Percentiles rank a stretch among this genome's conserved stretches.
Conservation (phyloP, 192 early-diverging fungal genomes). For the Haplosporangium gracile region DNA sequence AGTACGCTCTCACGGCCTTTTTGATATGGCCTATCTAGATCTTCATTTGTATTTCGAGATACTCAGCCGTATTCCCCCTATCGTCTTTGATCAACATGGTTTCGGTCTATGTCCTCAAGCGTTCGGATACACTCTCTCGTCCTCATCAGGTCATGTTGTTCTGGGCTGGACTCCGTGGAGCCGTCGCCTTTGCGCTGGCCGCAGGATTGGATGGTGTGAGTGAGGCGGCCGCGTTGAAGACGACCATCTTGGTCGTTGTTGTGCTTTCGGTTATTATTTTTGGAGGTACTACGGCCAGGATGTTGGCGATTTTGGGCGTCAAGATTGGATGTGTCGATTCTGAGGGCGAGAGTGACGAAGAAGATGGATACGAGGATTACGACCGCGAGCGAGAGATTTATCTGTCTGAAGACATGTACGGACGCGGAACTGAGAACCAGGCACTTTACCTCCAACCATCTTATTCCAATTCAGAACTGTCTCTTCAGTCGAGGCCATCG, state of each 20-base stretch:
- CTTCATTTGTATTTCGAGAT: constrained; percentile 89
- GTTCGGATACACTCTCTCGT: constrained; percentile 63
- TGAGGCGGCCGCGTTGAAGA: constrained; percentile 78
- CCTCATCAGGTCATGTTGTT: constrained; percentile 94
- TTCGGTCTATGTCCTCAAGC: constrained; percentile 64
- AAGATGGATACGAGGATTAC: constrained; percentile 45
- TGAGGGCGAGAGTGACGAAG: constrained; percentile 63
- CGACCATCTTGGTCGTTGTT: constrained; percentile 93
- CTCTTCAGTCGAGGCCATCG: constrained; percentile 48
- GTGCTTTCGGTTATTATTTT: constrained; percentile 92
- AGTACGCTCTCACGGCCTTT: constrained; percentile 13
- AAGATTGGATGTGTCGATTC: constrained; percentile 78
- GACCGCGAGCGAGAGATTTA: constrained; percentile 44
- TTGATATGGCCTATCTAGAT: constrained; percentile 52
- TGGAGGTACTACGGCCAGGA: constrained; percentile 90
- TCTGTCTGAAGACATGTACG: constrained; percentile 30
- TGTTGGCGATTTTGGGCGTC: constrained; percentile 84
- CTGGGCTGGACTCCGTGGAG: constrained; percentile 93
- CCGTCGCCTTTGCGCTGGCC: constrained; percentile 95
- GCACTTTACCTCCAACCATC: constrained; percentile 41
- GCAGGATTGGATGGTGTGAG: constrained; percentile 80
- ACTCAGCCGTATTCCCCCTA: constrained; percentile 88
- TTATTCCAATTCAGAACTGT: constrained; percentile 49
- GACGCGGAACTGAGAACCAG: constrained; percentile 28
- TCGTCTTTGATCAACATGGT: constrained; percentile 85